Base-by-base conservation (phyloP, 2,329 filamentous ascomycete species). In the Hymenoscyphus infarciens region DNA sequence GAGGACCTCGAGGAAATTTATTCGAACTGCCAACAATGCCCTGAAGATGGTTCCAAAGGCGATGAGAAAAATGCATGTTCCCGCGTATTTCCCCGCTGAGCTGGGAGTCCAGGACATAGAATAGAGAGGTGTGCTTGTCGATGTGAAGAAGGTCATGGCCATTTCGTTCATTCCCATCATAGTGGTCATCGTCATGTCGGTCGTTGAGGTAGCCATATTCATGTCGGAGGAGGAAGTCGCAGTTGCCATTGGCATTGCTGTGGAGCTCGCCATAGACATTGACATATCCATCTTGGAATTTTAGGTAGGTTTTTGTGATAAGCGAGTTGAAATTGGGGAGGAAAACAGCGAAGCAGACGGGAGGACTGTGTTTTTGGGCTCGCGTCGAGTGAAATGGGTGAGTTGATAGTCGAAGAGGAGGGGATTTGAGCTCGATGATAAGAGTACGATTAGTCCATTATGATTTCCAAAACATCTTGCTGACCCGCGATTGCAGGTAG, bases 31-130 rank as follows among this genome's bases (percentile, higher is more conserved):
- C 57, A 94, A 78, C 16, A 97, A 80, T 19, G 81, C 77, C 59
- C 93, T 89, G 72, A 88, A 87, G 61, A 89, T 72, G 64, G 87
- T 80, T 64, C 87, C 87, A 58, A 98, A 86, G 55, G 89, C 70
- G 74, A 97, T 87, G 63, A 97, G 83, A 78, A 97, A 97, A 75
- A 97, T 90, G 80, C 94, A 96, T 29, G 92, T 96, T 61, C 87
- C 94, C 1, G 91, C 92, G 76, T 97, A 98, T 64, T 83, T 79
- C 69, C 88, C 91, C 5, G 82, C 79, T 38, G 79, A 87, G 29
- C 74, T 77, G 4, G 94, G 94, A 1, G 89, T 89, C 92, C 93
- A 98, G 59, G 80, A 75, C 25, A 77, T 74, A 16, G 90, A 87
- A 78, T 82, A 91, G 56, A 92, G 81, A 2, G 87, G 81, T 0